Base-by-base conservation (phyloP, 192 early-diverging fungal species). In the Backusella westeae region DNA sequence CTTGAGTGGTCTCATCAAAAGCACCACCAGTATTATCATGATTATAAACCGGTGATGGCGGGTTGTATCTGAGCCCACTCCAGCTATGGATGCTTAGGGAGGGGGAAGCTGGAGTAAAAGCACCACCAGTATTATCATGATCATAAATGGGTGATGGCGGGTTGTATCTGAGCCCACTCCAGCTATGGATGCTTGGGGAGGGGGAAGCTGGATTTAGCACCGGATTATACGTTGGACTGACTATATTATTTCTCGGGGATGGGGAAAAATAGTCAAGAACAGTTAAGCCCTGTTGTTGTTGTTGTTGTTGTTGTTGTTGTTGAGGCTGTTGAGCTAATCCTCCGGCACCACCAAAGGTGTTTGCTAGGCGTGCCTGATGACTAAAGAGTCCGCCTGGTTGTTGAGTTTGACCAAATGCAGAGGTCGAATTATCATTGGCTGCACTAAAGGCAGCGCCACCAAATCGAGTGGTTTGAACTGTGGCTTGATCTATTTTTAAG, bases 391-490 rank as follows among this genome's bases (percentile, higher is more conserved):
- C 77, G 35, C 67, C 36, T 23, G 52, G 72, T 49, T 29, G 42
- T 34, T 49, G 86, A n/a, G 84, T 65, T 32, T 82, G 76, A 42
- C 86, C 88, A 75, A 89, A 89, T 17, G 86, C 84, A 52, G 85
- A 77, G 29, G 74, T 52, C 4, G 71, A 15, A 19, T 73, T 69
- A 19, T 56, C 21, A 35, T 71, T 15, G 34, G 71, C 69, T 3
- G 59, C 34, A 21, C 74, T 77, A 4, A 79, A 79, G 9, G 74
- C 71, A 74, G 41, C 67, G 19, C 77, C 67, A 7, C 69, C 17
- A 19, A 83, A n/a, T 8, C 72, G 19, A 8, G 85, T 23, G 34
- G 73, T 0, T 69, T 82, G 81, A 49, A 83, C 44, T 38, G 85
- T 23, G 3, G 68, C 52, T 53, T 14, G 76, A 70, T 39, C 72